These are phyloP conservation scores for Solanum hybrid DNA, from an alignment of 305 asterid genomes.

Conservation along the genomic window DNA sequence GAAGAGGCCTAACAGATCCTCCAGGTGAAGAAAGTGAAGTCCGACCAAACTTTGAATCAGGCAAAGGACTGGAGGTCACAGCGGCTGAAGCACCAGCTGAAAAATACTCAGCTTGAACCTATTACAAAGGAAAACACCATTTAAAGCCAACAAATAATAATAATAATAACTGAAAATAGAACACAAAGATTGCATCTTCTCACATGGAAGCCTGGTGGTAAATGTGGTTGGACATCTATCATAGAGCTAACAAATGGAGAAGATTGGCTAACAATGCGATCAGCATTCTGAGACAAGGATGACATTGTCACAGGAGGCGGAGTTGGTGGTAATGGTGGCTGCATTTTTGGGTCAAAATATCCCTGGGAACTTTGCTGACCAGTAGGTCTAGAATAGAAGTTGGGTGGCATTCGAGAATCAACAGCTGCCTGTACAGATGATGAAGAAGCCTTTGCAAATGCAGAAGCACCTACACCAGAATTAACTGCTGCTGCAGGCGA, in stretches of 20 bases:
- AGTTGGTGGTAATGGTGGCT: slow-evolving; percentile 57
- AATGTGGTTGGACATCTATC: slow-evolving; percentile 38
- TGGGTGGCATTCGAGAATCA: slow-evolving; percentile 53
- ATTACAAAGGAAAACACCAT: slow-evolving; percentile 19
- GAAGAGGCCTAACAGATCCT: slow-evolving; percentile 55
- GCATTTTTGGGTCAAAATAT: slow-evolving; percentile 56
- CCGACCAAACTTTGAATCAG: slow-evolving; percentile 48
- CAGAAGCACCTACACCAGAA: slow-evolving; percentile 31
- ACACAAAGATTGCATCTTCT: slow-evolving; percentile 9
- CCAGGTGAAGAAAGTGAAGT: slow-evolving; percentile 52
- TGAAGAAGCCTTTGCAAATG: slow-evolving; percentile 31
- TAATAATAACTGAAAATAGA: slow-evolving; percentile 2
- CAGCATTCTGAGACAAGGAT: slow-evolving; percentile 44
- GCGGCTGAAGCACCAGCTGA: slow-evolving; percentile 33
- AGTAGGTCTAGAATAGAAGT: slow-evolving; percentile 35
- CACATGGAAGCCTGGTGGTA: slow-evolving; percentile 54
- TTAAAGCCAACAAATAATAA: background rate
- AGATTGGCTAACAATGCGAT: slow-evolving; percentile 32
- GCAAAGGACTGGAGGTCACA: slow-evolving; percentile 28
- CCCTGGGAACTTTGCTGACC: slow-evolving; percentile 43
- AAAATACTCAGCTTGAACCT: slow-evolving; percentile 61
- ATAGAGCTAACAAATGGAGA: slow-evolving; percentile 30
- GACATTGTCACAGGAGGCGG: slow-evolving; percentile 59
- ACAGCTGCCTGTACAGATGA: slow-evolving; percentile 28
- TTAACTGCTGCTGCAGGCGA: slow-evolving; percentile 30